phyloP scores from a whole-genome alignment of 202 grass and related monocot genomes.

The Carex sylvatica region DNA sequence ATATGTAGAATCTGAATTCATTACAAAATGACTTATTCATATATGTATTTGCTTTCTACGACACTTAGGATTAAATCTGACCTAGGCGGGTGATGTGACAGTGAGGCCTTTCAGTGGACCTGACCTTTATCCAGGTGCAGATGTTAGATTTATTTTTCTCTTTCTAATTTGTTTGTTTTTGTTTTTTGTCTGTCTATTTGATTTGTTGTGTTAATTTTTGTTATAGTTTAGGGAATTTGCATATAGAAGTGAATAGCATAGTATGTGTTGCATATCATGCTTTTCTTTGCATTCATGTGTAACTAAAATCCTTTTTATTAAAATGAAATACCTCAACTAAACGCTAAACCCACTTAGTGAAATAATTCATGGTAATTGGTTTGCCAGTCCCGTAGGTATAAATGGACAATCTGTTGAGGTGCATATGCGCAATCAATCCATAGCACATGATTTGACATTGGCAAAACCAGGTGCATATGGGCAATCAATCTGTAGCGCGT shows the following conservation, averaged over 20 bases:
- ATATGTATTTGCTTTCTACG: not conserved
- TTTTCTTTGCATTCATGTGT: not conserved
- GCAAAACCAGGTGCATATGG: not conserved
- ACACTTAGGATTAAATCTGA: not conserved
- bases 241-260: not conserved
- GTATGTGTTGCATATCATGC: not conserved
- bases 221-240: not conserved
- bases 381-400: not conserved
- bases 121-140: not conserved
- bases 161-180: not conserved
- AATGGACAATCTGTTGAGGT: not conserved
- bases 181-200: no score
- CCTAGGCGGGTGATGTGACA: not conserved
- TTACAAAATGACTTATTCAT: not conserved
- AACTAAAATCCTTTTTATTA: not conserved
- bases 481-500: not conserved
- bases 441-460: not conserved
- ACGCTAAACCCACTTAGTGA: not conserved
- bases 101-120: not conserved
- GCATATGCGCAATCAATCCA: not conserved
- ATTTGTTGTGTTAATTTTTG: not conserved
- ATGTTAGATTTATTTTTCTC: not conserved
- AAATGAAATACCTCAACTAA: not conserved
- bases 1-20: not conserved
- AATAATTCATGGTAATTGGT: not conserved